Evolutionary conservation across 1,284 basidiomycete genomes (phyloP).

Genomic region (Melanopsichium pennsylvanicum): DNA sequence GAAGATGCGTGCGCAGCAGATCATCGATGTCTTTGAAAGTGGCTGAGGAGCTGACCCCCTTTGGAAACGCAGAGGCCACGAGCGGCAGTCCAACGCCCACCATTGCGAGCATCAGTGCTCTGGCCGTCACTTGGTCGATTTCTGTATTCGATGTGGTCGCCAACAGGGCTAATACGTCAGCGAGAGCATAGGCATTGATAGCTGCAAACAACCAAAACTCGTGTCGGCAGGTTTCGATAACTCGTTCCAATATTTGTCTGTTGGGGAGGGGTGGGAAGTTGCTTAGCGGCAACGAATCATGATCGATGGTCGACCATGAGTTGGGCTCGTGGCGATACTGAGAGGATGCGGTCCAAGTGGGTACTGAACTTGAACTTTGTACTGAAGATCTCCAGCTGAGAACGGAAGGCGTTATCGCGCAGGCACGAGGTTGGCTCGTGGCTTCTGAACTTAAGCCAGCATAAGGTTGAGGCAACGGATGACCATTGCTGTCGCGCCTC

Average conservation of each 20-base stretch:
- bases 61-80: neutral
- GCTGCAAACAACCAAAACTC: conserved; percentile 17
- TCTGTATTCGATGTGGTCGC: neutral
- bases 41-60: conserved; percentile 4
- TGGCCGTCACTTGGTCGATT: conserved; percentile 7
- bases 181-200: conserved; percentile 17
- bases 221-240: conserved; percentile 9
- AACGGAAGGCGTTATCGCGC: neutral
- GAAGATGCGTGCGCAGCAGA: neutral
- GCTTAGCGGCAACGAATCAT: neutral
- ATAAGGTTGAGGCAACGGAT: neutral
- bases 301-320: neutral
- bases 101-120: conserved; percentile 10
- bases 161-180: conserved; percentile 10
- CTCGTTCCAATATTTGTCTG: conserved; percentile 6
- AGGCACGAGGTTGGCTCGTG: neutral
- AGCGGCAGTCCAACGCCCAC: conserved; percentile 21
- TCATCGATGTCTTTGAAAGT: conserved; percentile 9
- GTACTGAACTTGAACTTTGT: neutral
- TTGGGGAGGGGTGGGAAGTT: conserved; percentile 1
- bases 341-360: conserved; percentile 1
- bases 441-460: neutral
- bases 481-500: neutral
- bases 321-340: neutral
- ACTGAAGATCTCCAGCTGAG: neutral